These are phyloP conservation scores for Phylloporus sp. DNA, from an alignment of 768 basidiomycete genomes.

Conservation along the genomic window DNA sequence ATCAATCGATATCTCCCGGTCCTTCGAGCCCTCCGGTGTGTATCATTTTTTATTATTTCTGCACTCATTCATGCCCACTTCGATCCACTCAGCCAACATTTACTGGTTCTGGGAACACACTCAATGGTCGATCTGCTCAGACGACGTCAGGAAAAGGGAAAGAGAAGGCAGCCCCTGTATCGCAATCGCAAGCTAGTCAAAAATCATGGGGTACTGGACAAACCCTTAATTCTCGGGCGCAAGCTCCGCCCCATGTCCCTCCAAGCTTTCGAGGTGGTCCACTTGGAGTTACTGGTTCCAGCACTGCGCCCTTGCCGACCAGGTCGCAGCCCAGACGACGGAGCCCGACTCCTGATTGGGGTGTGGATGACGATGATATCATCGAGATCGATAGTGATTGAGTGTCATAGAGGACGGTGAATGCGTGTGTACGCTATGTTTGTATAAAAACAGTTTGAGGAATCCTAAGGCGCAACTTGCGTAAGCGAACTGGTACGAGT, in stretches of 20 bases:
- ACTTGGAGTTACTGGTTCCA: conserved; percentile 50
- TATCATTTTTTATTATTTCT: neutral
- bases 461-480: conserved; percentile 2
- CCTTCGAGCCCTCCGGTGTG: conserved; percentile 29
- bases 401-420: conserved; percentile 7
- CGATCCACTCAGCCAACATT: conserved; percentile 44
- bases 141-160: conserved; percentile 45
- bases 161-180: conserved; percentile 40
- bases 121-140: conserved; percentile 48
- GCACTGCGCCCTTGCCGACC: conserved; percentile 42
- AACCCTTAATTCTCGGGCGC: conserved; percentile 38
- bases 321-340: conserved; percentile 37
- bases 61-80: neutral
- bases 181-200: conserved; percentile 27
- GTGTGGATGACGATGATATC: conserved; percentile 78
- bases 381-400: conserved; percentile 84
- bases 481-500: neutral
- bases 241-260: conserved; percentile 25
- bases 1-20: conserved; percentile 25
- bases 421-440: conserved; percentile 7
- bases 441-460: neutral
- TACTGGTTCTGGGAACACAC: conserved; percentile 59
- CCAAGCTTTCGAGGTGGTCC: conserved; percentile 33
- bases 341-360: conserved; percentile 76
- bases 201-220: conserved; percentile 47